A percentile compares a stretch with the other conserved stretches of the same genome.
Evolutionary conservation across 768 basidiomycete genomes (phyloP).

Genomic region (Phaeotremella skinneri): DNA sequence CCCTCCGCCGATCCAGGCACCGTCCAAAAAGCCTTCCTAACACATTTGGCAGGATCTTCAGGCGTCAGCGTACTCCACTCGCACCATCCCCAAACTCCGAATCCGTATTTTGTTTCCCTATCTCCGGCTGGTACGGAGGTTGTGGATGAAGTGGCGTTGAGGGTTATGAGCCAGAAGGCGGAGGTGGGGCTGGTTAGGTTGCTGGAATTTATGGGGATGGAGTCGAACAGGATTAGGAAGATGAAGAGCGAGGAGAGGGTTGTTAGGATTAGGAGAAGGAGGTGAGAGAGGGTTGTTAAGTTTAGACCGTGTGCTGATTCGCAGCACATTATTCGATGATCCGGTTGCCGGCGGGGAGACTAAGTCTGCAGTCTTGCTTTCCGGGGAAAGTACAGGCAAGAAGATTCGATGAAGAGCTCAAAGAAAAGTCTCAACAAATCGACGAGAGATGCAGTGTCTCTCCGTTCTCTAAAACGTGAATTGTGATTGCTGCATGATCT

Average conservation of each 20-base stretch:
- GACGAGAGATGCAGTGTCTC: too few species aligned
- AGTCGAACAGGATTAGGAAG: constrained; percentile 12
- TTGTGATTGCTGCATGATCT: too few species aligned
- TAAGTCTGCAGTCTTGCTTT: too few species aligned
- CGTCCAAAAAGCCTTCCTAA: constrained; percentile 17
- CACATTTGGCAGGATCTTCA: constrained; percentile 3
- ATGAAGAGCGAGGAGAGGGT: constrained; percentile 6
- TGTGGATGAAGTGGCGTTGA: neutral
- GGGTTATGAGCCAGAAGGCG: constrained; percentile 1
- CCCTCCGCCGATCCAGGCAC: neutral
- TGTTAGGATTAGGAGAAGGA: constrained; percentile 3
- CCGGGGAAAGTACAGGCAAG: too few species aligned
- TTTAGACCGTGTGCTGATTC: neutral
- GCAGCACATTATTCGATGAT: neutral
- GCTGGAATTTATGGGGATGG: constrained; percentile 9
- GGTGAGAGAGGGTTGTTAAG: neutral
- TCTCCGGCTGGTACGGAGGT: neutral
- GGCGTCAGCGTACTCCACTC: constrained; percentile 8
- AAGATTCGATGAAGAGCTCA: too few species aligned
- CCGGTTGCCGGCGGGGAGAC: too few species aligned
- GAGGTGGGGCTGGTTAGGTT: neutral
- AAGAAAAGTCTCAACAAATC: too few species aligned
- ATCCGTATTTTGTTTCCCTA: constrained; percentile 9
- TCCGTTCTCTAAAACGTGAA: too few species aligned
- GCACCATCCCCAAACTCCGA: constrained; percentile 24